A percentile compares a stretch with the other conserved stretches of the same genome.
Conservation (phyloP, 169 alveolate genomes). For the Amoebophrya sp. region DNA sequence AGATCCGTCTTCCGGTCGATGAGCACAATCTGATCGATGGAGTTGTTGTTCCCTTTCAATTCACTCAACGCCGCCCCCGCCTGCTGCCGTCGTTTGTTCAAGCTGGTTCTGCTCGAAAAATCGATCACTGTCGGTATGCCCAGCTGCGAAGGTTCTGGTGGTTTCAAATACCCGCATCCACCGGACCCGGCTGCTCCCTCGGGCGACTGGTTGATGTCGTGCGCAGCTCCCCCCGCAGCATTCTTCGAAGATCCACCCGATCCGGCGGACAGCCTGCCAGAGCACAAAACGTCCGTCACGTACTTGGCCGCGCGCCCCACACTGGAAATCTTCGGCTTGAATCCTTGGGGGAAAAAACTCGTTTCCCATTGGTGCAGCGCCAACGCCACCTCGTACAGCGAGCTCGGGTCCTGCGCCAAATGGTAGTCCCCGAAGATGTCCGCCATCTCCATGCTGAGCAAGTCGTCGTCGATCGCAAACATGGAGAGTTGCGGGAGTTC, state of each 20-base stretch:
- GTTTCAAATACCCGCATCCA: neutral
- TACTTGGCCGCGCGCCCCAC: neutral
- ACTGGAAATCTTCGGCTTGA: neutral
- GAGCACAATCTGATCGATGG: conserved; percentile 50
- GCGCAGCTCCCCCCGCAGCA: neutral
- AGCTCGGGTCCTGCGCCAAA: neutral
- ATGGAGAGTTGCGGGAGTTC: neutral
- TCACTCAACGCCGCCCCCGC: neutral
- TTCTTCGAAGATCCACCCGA: neutral
- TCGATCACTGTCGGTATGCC: neutral
- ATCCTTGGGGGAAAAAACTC: neutral
- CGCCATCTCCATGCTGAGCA: neutral
- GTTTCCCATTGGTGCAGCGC: neutral
- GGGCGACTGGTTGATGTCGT: neutral
- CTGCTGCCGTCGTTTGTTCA: conserved; percentile 8
- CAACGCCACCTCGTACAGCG: conserved; percentile 18
- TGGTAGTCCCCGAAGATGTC: neutral
- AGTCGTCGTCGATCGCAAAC: neutral
- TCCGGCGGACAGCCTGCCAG: neutral
- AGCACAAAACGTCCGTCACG: neutral
- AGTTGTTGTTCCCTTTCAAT: neutral
- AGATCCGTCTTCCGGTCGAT: conserved; percentile 66
- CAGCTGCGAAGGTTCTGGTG: neutral
- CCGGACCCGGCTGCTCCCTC: neutral
- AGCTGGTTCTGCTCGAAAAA: neutral